Percentiles rank a stretch among this genome's conserved stretches.
Evolutionary conservation across 345 rosid species (phyloP).

Genomic region (Ceriops zippeliana): DNA sequence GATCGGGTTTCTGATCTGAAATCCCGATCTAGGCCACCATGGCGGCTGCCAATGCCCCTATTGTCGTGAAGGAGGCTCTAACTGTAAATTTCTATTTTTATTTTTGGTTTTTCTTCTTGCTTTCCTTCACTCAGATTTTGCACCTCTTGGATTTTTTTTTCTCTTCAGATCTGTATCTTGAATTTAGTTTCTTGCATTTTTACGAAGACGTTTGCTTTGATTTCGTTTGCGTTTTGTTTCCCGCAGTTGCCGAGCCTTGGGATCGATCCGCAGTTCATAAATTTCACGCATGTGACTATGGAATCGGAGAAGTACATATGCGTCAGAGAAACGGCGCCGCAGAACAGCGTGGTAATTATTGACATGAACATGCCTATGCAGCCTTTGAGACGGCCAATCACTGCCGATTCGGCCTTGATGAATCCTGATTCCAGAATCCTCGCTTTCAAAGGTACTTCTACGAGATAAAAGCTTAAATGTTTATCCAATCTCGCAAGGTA

Average conservation of each 20-base stretch:
- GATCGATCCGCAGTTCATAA: constrained; percentile 71
- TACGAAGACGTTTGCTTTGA: background rate
- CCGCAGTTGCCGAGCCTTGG: constrained; percentile 71
- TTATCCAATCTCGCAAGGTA: too few species aligned
- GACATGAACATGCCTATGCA: constrained; percentile 87
- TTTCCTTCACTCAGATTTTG: too few species aligned
- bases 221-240: constrained; percentile 7
- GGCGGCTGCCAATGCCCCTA: constrained; percentile 22
- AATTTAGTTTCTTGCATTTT: background rate
- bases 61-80: constrained; percentile 15
- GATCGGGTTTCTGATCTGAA: background rate
- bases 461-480: background rate
- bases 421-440: constrained; percentile 84
- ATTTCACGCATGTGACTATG: constrained; percentile 77
- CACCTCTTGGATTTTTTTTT: background rate
- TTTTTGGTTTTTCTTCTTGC: background rate
- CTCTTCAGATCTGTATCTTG: constrained; percentile 31
- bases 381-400: constrained; percentile 77
- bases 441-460: constrained; percentile 60
- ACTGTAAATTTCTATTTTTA: background rate
- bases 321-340: constrained; percentile 84
- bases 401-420: constrained; percentile 82
- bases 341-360: constrained; percentile 71
- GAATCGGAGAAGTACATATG: constrained; percentile 88
- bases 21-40: constrained; percentile 13